These are phyloP conservation scores for Sordaria brevicollis DNA, from an alignment of 495 filamentous ascomycete genomes.

Conservation along the genomic window DNA sequence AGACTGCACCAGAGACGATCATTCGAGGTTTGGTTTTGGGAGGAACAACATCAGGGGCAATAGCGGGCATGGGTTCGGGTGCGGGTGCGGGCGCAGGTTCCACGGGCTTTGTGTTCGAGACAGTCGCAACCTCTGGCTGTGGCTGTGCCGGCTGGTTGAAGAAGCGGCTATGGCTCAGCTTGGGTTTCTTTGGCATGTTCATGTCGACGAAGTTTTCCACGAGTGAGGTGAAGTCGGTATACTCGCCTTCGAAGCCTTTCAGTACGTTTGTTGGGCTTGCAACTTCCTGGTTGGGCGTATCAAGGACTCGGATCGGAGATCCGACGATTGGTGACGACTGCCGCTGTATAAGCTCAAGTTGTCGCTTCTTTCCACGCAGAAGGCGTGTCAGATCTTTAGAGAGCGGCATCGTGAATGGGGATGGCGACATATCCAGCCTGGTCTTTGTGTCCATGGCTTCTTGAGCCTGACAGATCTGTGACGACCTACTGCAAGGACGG, in stretches of 20 bases:
- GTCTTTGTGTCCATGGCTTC: not conserved
- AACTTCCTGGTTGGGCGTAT: not conserved
- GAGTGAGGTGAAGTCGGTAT: conserved; percentile 17
- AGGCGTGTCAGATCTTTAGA: conserved; percentile 5
- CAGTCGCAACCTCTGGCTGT: not conserved
- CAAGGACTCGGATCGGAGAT: not conserved
- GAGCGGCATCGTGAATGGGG: not conserved
- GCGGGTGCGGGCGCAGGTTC: not conserved
- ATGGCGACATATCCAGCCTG: not conserved
- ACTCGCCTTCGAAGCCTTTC: conserved; percentile 5
- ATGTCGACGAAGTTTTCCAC: conserved; percentile 38
- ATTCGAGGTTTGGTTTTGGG: conserved; percentile 24
- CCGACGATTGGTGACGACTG: not conserved
- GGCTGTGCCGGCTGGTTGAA: not conserved
- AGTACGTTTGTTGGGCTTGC: conserved; percentile 8
- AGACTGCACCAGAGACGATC: conserved; percentile 39
- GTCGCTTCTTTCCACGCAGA: conserved; percentile 7
- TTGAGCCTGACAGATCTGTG: not conserved
- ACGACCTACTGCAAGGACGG: not conserved
- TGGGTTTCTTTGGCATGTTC: conserved; percentile 22
- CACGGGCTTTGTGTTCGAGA: not conserved
- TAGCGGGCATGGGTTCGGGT: conserved; percentile 10
- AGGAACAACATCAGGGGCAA: conserved; percentile 9
- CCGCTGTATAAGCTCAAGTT: not conserved
- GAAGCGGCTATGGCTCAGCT: conserved; percentile 14